Conservation (phyloP, 2,329 filamentous ascomycete species). For the Aureobasidium uvarum region DNA sequence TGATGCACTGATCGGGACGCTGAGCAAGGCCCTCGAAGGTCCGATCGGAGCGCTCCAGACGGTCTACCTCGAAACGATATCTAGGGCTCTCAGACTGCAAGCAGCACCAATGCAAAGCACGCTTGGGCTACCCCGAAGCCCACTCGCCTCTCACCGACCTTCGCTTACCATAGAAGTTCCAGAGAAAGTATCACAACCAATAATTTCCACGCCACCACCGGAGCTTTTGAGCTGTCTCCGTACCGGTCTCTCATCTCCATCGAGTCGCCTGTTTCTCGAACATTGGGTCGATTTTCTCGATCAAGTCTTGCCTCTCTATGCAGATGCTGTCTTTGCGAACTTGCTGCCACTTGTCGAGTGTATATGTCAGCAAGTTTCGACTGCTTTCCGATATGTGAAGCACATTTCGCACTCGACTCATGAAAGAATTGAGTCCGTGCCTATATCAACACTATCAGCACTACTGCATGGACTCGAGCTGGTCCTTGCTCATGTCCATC, state of each 20-base stretch:
- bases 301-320: slow-evolving; percentile 80
- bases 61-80: slow-evolving; percentile 27
- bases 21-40: slow-evolving; percentile 32
- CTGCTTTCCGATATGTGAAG: slow-evolving; percentile 69
- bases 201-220: slow-evolving; percentile 56
- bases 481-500: slow-evolving; percentile 81
- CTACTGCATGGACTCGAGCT: slow-evolving; percentile 92
- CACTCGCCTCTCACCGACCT: slow-evolving; percentile 9
- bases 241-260: slow-evolving; percentile 71
- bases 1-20: slow-evolving; percentile 31
- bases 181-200: not conserved
- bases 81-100: slow-evolving; percentile 24
- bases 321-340: slow-evolving; percentile 82
- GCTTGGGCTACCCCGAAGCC: not conserved
- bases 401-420: slow-evolving; percentile 52
- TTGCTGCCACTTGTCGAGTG: slow-evolving; percentile 89
- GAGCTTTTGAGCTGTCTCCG: slow-evolving; percentile 80
- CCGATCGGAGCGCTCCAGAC: slow-evolving; percentile 32
- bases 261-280: slow-evolving; percentile 75
- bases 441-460: slow-evolving; percentile 66
- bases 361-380: slow-evolving; percentile 73
- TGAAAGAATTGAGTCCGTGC: slow-evolving; percentile 33
- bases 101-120: not conserved
- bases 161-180: slow-evolving; percentile 18
- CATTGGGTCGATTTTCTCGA: slow-evolving; percentile 87